These are phyloP conservation scores for Penicillium longicatenatum DNA, from an alignment of 495 filamentous ascomycete genomes.

Conservation along the genomic window DNA sequence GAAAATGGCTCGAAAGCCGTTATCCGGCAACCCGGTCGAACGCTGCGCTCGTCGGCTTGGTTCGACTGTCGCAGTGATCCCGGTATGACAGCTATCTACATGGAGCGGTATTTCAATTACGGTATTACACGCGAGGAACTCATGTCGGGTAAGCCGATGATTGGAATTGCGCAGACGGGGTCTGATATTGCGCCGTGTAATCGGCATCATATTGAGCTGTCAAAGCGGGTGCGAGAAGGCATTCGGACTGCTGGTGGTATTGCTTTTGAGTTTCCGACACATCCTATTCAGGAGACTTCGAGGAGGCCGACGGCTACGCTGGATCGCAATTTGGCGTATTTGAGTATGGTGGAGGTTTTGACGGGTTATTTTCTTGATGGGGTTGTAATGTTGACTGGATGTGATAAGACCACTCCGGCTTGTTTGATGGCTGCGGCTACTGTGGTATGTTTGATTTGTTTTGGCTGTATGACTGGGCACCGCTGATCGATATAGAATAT, in stretches of 20 bases:
- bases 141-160: slow-evolving; percentile 56
- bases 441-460: slow-evolving; percentile 37
- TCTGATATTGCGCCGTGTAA: slow-evolving; percentile 58
- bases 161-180: slow-evolving; percentile 58
- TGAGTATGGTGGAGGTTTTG: slow-evolving; percentile 54
- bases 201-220: slow-evolving; percentile 53
- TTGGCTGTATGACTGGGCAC: not conserved
- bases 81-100: slow-evolving; percentile 54
- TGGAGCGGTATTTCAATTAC: slow-evolving; percentile 59
- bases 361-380: slow-evolving; percentile 56
- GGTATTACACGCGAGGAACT: slow-evolving; percentile 56
- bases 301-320: slow-evolving; percentile 53
- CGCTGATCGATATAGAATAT: slow-evolving; percentile 43
- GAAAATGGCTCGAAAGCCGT: slow-evolving; percentile 9
- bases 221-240: slow-evolving; percentile 55
- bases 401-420: slow-evolving; percentile 59
- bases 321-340: slow-evolving; percentile 56
- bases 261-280: slow-evolving; percentile 57
- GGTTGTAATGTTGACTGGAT: slow-evolving; percentile 58
- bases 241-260: slow-evolving; percentile 56
- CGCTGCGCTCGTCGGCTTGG: slow-evolving; percentile 50
- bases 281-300: slow-evolving; percentile 57
- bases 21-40: slow-evolving; percentile 27
- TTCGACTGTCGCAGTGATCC: slow-evolving; percentile 48
- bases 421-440: slow-evolving; percentile 59